Base-by-base conservation (phyloP, 768 basidiomycete species). In the Serendipita vermifera region DNA sequence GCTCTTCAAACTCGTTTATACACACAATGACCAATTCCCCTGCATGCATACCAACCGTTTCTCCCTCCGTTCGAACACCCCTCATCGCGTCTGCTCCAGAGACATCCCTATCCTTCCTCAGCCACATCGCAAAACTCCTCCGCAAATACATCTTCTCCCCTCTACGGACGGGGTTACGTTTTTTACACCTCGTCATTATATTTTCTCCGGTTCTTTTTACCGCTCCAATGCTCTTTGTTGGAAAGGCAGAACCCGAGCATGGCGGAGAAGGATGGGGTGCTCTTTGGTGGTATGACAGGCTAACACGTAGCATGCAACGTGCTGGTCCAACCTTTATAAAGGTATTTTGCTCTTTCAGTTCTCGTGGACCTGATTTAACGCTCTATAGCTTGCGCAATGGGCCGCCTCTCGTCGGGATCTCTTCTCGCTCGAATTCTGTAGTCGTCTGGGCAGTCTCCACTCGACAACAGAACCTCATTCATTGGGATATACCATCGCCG, bases 321-420 rank as follows among this genome's bases (percentile, higher is more conserved):
- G 94, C 94, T 6, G 96, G 96, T 1, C 96, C 96, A 14, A 94
- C 93, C 0, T 98, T 98, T 68, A 88, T 88, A 68, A 99, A 99
- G 80, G 90, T 87, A 63, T 56, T 71, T 62, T 36, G 22, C 38
- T 43, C 17, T 31, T 24, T 32, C 22, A 31, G 14, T 17, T 33
- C 24, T 65, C n/a, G n/a, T n/a, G n/a, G n/a, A n/a, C 55, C 55
- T 58, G 55, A 43, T 61, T 38, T 33, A 5, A 36, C 17, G 7
- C 24, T 5, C 22, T 48, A 20, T 66, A 93, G 91, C 77, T 99
- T 56, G 87, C 91, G 3, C 96, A 99, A 77, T 99, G 96, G 96
- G 96, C 96, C 5, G 96, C 86, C 13, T 92, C 93, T 14, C 80
- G 96, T 33, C 86, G 84, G 36, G 96, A 99, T 68, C 74, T 99